phyloP scores from a whole-genome alignment of 352 stramenopile genomes.

The Thalassiosira hispida region DNA sequence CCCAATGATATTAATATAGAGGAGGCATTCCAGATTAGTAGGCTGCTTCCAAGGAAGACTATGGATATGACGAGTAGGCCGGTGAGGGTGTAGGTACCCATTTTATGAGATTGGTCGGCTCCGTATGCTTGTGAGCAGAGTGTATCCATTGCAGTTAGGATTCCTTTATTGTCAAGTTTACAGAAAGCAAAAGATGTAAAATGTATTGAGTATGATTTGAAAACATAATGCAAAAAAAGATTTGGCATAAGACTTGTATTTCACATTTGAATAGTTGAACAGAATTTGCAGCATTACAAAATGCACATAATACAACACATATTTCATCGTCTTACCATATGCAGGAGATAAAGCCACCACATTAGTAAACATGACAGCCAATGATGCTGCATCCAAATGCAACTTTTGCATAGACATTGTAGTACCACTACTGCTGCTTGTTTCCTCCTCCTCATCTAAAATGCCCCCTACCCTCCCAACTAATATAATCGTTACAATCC shows the following conservation, averaged over 20 bases:
- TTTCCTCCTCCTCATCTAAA: too few species aligned
- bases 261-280: too few species aligned
- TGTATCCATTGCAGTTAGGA: slow-evolving; percentile 89
- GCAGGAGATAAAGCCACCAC: slow-evolving; percentile 48
- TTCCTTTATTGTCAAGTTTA: too few species aligned
- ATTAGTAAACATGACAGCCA: slow-evolving; percentile 88
- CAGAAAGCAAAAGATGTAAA: too few species aligned
- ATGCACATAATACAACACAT: too few species aligned
- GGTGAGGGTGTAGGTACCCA: slow-evolving; percentile 89
- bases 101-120: slow-evolving; percentile 87
- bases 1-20: slow-evolving; percentile 86
- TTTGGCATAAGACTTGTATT: too few species aligned
- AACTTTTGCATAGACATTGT: not conserved
- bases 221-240: too few species aligned
- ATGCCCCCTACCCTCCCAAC: slow-evolving; percentile 37
- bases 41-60: slow-evolving; percentile 43
- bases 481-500: slow-evolving; percentile 44
- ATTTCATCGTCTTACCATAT: too few species aligned
- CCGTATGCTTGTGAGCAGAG: slow-evolving; percentile 82
- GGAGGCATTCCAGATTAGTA: slow-evolving; percentile 79
- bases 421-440: too few species aligned
- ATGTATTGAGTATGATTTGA: too few species aligned
- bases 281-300: too few species aligned
- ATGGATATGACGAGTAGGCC: slow-evolving; percentile 83
- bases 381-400: slow-evolving; percentile 81